Conservation (phyloP, 768 basidiomycete genomes). For the Naganishia kalamii region DNA sequence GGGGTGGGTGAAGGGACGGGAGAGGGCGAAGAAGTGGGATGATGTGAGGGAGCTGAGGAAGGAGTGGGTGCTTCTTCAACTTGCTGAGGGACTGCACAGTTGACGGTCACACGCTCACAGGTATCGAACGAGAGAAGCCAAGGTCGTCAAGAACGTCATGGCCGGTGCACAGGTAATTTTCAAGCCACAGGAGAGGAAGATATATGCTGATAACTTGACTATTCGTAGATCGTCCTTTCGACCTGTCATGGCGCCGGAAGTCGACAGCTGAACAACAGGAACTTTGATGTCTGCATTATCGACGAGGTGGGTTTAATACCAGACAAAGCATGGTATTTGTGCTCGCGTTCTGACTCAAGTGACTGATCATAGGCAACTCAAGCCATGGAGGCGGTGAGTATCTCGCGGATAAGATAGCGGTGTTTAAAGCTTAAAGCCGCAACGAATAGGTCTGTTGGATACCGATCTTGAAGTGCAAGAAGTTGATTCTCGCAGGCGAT, state of each 20-base stretch:
- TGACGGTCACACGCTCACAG: constrained; percentile 48
- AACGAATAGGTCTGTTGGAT: constrained; percentile 91
- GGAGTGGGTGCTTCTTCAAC: constrained; percentile 57
- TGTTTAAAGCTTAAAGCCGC: constrained; percentile 18
- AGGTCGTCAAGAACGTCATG: constrained; percentile 74
- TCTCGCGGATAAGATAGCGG: not conserved
- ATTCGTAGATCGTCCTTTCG: constrained; percentile 68
- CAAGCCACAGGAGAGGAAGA: not conserved
- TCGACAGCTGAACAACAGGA: constrained; percentile 64
- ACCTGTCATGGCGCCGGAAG: constrained; percentile 94
- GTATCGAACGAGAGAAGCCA: constrained; percentile 79
- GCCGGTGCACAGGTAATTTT: constrained; percentile 62
- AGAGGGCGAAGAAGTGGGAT: constrained; percentile 51
- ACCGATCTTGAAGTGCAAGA: constrained; percentile 84
- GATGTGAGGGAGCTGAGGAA: constrained; percentile 59
- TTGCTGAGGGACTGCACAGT: not conserved
- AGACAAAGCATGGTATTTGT: not conserved
- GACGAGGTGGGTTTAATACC: constrained; percentile 58
- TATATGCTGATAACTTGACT: not conserved
- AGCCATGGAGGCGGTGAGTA: constrained; percentile 75
- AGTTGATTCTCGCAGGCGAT: constrained; percentile 85
- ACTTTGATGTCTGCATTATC: constrained; percentile 89
- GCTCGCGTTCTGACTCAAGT: not conserved
- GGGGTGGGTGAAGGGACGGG: constrained; percentile 56
- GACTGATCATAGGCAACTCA: constrained; percentile 63